Evolutionary conservation across 768 basidiomycete genomes (phyloP).

Genomic region (Neoboletus brunneissimus): DNA sequence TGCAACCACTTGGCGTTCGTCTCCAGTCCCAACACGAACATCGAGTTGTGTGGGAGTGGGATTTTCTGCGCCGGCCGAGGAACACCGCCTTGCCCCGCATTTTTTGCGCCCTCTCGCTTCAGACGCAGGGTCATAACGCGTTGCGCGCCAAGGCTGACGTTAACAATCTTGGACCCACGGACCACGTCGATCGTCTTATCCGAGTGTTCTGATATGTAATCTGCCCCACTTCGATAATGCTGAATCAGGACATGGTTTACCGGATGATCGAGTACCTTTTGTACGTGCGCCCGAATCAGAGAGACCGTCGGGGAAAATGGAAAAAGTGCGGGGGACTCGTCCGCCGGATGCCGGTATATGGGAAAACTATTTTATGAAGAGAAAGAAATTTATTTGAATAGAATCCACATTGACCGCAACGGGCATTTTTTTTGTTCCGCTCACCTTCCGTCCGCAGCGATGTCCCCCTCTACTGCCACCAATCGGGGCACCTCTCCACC

Average conservation of each 20-base stretch:
- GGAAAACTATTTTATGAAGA: constrained; percentile 49
- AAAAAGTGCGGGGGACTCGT: constrained; percentile 66
- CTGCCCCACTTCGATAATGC: constrained; percentile 72
- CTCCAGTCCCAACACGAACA: constrained; percentile 74
- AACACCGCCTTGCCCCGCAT: constrained; percentile 15
- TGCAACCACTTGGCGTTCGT: constrained; percentile 79
- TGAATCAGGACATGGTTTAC: constrained; percentile 86
- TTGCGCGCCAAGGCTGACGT: constrained; percentile 77
- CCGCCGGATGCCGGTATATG: constrained; percentile 79
- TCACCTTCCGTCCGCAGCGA: constrained; percentile 51
- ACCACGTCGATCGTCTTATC: constrained; percentile 86
- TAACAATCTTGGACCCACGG: constrained; percentile 70
- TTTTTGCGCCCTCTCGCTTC: constrained; percentile 48
- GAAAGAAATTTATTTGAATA: too few species aligned
- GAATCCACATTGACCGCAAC: constrained; percentile 13
- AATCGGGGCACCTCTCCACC: constrained; percentile 72
- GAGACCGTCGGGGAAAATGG: constrained; percentile 70
- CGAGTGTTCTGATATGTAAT: constrained; percentile 84
- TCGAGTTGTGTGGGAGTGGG: constrained; percentile 75
- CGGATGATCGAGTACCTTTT: constrained; percentile 56
- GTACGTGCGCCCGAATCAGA: constrained; percentile 60
- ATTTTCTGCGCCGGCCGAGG: constrained; percentile 56
- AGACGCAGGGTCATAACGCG: constrained; percentile 71
- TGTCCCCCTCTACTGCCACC: constrained; percentile 59
- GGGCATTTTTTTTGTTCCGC: constrained; percentile 15